Base-by-base conservation (phyloP, 257 asterid species). In the Capsicum chinense region DNA sequence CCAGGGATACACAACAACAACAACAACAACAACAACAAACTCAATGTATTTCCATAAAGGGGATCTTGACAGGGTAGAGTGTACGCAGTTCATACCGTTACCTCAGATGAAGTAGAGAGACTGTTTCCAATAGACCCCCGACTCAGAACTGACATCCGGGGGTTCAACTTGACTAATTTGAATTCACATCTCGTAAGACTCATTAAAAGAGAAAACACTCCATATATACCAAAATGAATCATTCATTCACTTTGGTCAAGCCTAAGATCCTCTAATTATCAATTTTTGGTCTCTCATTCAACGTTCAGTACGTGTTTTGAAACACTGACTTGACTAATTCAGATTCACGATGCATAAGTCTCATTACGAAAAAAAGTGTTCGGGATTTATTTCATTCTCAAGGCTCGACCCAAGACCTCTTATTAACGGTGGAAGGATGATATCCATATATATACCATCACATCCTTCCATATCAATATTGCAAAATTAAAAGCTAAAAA, bases 181-280 rank as follows among this genome's bases (percentile, higher is more conserved):
- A 0, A 35, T 35, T 67, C 14, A 2, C 17, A 3, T 6, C 0
- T 9, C 16, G 12, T 37, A 67, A 35, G 13, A 0, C 6, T 67
- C 21, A 67, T 13, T 67, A 37, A 35, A 35, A 67, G 1, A 37
- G 5, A 35, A 37, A 66, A 33, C 5, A 6, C 0, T 66, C 0
- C 1, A 5, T 5, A 26, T 13, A 66, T 66, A 13, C 48, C n/a
- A 33, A 64, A 64, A 44, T 6, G 1, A 5, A 64, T 5, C 33
- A 26, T 11, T 5, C 4, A 64, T 26, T 26, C 17, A 0, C 13
- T 0, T 3, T 4, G 17, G 0, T 64, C 5, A 0, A 64, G 12
- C 4, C 2, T 1, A 1, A 64, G 5, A 64, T 26, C 17, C 17
- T 26, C 44, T 26, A 26, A 21, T 21, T 63, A 63, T 63, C 17